These are phyloP conservation scores for Amphicarpaea edgeworthii DNA, from an alignment of 306 rosid species.

Conservation along the genomic window DNA sequence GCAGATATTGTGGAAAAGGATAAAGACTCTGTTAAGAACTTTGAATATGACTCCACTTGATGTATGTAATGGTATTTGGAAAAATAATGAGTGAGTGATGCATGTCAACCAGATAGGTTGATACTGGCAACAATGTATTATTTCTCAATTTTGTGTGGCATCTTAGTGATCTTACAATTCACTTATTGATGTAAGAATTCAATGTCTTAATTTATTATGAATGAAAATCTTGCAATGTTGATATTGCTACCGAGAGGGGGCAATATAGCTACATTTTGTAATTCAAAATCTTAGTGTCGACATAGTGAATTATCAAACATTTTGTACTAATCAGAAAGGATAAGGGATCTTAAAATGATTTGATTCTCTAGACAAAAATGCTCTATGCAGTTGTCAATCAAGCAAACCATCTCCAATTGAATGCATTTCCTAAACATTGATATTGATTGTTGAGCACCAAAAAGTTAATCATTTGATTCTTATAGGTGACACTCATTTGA, in stretches of 20 bases:
- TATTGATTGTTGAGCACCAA: too few relatives aligned
- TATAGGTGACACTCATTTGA: too few relatives aligned
- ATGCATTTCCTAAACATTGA: too few relatives aligned
- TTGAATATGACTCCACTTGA: conserved; percentile 69
- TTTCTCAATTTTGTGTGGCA: conserved; percentile 23
- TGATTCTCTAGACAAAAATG: too few relatives aligned
- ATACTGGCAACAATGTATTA: conserved; percentile 39
- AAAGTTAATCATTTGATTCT: too few relatives aligned
- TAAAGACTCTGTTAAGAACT: conserved; percentile 59
- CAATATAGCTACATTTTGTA: not conserved
- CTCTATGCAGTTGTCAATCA: too few relatives aligned
- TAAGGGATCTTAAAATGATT: too few relatives aligned
- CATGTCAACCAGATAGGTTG: conserved; percentile 21
- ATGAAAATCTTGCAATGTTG: conserved; percentile 33
- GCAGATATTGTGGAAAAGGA: conserved; percentile 84
- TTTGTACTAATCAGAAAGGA: too few relatives aligned
- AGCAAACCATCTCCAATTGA: too few relatives aligned
- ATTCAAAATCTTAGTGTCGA: too few relatives aligned
- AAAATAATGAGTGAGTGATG: conserved; percentile 57
- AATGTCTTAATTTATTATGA: conserved; percentile 34
- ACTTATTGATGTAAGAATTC: conserved; percentile 31
- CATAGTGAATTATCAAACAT: too few relatives aligned
- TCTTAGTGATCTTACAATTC: conserved; percentile 22
- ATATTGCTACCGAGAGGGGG: conserved; percentile 2
- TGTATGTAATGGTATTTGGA: conserved; percentile 79